Evolutionary conservation across 2,329 filamentous ascomycete species (phyloP).

Genomic region (Xylariaceae sp.): DNA sequence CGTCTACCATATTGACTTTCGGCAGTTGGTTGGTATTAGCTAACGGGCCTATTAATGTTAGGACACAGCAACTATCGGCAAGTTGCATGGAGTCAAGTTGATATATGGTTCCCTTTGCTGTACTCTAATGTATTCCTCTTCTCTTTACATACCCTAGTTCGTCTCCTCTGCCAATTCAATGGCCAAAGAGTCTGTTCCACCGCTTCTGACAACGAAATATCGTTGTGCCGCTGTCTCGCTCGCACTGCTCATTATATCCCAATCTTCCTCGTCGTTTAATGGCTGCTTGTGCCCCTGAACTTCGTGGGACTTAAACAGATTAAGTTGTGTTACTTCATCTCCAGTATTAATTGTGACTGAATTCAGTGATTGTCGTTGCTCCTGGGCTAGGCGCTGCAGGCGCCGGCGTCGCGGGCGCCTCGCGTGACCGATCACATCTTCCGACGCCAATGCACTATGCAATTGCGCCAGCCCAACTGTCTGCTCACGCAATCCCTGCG

Average conservation of each 20-base stretch:
- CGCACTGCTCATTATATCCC: conserved; percentile 65
- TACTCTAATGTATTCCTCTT: neutral
- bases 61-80: neutral
- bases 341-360: conserved; percentile 1
- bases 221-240: conserved; percentile 56
- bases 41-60: too few relatives aligned
- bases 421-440: conserved; percentile 56
- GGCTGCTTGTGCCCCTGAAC: conserved; percentile 23
- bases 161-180: conserved; percentile 1
- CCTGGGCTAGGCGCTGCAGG: neutral
- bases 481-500: conserved; percentile 46
- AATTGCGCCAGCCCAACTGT: conserved; percentile 56
- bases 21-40: too few relatives aligned
- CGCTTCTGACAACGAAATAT: conserved; percentile 72
- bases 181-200: conserved; percentile 20
- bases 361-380: neutral
- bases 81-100: neutral
- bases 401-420: conserved; percentile 26
- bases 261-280: conserved; percentile 52
- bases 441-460: conserved; percentile 50
- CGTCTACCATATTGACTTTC: too few relatives aligned
- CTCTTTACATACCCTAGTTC: neutral
- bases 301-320: conserved; percentile 2
- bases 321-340: neutral
- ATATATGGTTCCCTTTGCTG: neutral